phyloP scores from a whole-genome alignment of 2,329 filamentous ascomycete genomes.

The Xylariaceae sp. region DNA sequence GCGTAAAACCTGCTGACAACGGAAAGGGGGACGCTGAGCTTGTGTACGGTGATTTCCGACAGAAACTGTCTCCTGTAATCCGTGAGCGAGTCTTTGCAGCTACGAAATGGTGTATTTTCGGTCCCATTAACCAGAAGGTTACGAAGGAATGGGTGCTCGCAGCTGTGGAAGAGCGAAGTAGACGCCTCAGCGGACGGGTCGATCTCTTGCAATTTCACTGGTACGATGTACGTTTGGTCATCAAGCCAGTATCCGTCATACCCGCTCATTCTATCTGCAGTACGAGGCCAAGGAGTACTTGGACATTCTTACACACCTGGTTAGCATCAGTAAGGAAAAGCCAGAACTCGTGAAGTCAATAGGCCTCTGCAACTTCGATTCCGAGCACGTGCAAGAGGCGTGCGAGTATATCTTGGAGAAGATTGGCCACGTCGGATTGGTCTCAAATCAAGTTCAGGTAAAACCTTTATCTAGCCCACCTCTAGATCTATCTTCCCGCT shows the following conservation, averaged over 20 bases:
- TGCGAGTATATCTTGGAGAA: slow-evolving; percentile 29
- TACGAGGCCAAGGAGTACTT: slow-evolving; percentile 31
- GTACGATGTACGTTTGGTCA: slow-evolving; percentile 29
- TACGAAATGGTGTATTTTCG: slow-evolving; percentile 33
- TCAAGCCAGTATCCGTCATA: too few species aligned
- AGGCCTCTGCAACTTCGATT: slow-evolving; percentile 33
- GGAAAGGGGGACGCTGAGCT: slow-evolving; percentile 31
- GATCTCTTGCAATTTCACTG: slow-evolving; percentile 34
- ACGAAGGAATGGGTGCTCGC: slow-evolving; percentile 24
- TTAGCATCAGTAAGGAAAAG: slow-evolving; percentile 21
- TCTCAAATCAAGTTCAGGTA: slow-evolving; percentile 32
- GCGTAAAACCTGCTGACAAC: background rate
- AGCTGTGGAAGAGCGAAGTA: slow-evolving; percentile 28
- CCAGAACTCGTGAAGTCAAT: slow-evolving; percentile 26
- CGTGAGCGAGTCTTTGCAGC: slow-evolving; percentile 24
- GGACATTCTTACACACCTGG: slow-evolving; percentile 28
- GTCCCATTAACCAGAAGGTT: slow-evolving; percentile 16
- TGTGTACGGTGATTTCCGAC: slow-evolving; percentile 28
- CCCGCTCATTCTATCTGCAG: slow-evolving; percentile 11
- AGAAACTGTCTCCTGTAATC: slow-evolving; percentile 17
- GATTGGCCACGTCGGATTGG: slow-evolving; percentile 24
- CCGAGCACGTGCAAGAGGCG: slow-evolving; percentile 24
- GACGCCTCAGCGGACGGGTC: slow-evolving; percentile 27
- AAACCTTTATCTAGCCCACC: slow-evolving; percentile 4
- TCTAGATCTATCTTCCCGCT: background rate